phyloP scores from a whole-genome alignment of 2,329 filamentous ascomycete species.

The Diaporthe citriasiana region DNA sequence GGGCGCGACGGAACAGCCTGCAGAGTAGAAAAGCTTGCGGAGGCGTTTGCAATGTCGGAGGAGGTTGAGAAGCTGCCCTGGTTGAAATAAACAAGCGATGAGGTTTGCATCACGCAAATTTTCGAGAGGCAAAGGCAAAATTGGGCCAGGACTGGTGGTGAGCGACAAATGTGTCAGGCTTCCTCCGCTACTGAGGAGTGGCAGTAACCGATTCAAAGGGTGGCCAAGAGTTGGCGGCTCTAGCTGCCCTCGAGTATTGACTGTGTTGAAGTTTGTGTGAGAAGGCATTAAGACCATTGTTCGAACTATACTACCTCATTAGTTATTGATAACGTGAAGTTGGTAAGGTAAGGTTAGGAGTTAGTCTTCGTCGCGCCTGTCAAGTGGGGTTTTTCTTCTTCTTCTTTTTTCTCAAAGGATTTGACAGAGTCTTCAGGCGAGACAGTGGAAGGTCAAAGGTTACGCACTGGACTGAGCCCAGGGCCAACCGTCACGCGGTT shows the following conservation, averaged over 20 bases:
- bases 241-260: too few relatives aligned
- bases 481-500: not conserved
- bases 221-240: accelerated
- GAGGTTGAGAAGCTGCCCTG: not conserved
- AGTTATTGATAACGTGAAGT: not conserved
- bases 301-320: not conserved
- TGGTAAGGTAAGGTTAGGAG: not conserved
- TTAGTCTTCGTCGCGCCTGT: not conserved
- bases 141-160: not conserved
- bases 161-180: not conserved
- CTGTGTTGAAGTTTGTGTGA: too few relatives aligned
- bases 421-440: not conserved
- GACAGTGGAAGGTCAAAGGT: not conserved
- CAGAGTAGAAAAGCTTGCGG: not conserved
- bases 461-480: not conserved
- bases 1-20: not conserved
- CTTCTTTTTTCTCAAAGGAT: too few relatives aligned
- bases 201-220: not conserved
- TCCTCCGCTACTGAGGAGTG: not conserved
- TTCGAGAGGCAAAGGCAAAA: not conserved
- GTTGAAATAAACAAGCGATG: not conserved
- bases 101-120: not conserved
- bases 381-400: too few relatives aligned
- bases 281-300: not conserved
- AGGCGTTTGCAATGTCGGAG: not conserved